These are phyloP conservation scores for Backusella parvicylindrica DNA, from an alignment of 192 early-diverging fungal genomes.

Conservation along the genomic window DNA sequence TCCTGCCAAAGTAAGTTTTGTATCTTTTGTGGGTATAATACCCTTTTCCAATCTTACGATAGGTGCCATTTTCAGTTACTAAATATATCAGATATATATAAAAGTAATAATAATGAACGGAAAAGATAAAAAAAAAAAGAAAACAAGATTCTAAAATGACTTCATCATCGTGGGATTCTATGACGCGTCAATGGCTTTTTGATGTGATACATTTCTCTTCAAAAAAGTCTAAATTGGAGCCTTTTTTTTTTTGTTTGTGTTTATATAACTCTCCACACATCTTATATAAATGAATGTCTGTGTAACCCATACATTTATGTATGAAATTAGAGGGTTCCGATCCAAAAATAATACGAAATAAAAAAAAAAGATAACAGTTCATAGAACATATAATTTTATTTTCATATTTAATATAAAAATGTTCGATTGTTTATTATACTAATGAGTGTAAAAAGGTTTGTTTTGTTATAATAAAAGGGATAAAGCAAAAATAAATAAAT, in stretches of 20 bases:
- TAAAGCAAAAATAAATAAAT: background rate
- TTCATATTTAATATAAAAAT: background rate
- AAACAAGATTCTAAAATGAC: background rate
- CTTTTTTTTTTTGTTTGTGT: conserved; percentile 4
- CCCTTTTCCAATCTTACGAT: background rate
- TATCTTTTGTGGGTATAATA: conserved; percentile 35
- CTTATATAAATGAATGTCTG: background rate
- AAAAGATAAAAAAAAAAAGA: background rate
- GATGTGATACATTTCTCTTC: background rate
- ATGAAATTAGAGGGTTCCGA: background rate
- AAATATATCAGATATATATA: background rate
- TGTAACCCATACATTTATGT: background rate
- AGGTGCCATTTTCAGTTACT: background rate
- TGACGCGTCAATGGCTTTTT: background rate
- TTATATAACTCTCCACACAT: background rate
- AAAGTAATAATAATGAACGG: background rate
- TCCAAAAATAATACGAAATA: background rate
- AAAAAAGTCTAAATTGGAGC: background rate
- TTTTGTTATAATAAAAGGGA: background rate
- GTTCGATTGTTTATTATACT: background rate
- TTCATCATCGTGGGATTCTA: conserved; percentile 1
- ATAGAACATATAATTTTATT: conserved; percentile 2
- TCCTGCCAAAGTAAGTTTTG: conserved; percentile 32
- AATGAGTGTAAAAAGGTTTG: background rate
- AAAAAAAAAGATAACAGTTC: background rate